Conservation (phyloP, 768 basidiomycete species). For the Pleurotus giganteus region DNA sequence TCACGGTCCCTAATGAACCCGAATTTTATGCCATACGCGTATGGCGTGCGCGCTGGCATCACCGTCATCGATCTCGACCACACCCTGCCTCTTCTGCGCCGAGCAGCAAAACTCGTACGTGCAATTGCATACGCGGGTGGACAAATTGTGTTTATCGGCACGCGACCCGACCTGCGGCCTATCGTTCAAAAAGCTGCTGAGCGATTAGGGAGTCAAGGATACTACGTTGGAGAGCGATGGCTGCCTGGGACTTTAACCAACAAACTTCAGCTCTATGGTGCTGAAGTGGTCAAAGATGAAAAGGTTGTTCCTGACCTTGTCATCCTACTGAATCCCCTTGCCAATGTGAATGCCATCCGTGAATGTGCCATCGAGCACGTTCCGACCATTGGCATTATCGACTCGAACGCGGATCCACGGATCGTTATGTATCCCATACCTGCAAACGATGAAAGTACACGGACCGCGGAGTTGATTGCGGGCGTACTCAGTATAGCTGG, state of each 20-base stretch:
- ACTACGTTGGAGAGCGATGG: slow-evolving; percentile 87
- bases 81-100: slow-evolving; percentile 86
- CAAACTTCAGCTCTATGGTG: slow-evolving; percentile 69
- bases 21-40: slow-evolving; percentile 89
- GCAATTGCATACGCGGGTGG: slow-evolving; percentile 81
- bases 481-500: slow-evolving; percentile 90
- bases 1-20: slow-evolving; percentile 81
- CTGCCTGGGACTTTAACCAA: slow-evolving; percentile 95
- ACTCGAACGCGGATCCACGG: slow-evolving; percentile 94
- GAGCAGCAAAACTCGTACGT: slow-evolving; percentile 85
- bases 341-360: slow-evolving; percentile 81
- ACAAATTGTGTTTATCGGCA: slow-evolving; percentile 87
- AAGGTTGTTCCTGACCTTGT: slow-evolving; percentile 82
- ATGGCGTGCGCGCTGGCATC: slow-evolving; percentile 86
- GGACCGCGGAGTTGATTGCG: slow-evolving; percentile 87
- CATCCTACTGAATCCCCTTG: slow-evolving; percentile 86
- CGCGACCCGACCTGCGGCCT: slow-evolving; percentile 72
- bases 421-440: slow-evolving; percentile 98
- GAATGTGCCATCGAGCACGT: slow-evolving; percentile 90
- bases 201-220: slow-evolving; percentile 77
- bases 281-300: slow-evolving; percentile 46
- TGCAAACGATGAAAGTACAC: slow-evolving; percentile 93
- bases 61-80: slow-evolving; percentile 95
- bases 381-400: slow-evolving; percentile 92
- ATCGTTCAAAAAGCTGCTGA: slow-evolving; percentile 77